Evolutionary conservation across 129 eudicot species (phyloP).

Genomic region (Escallonia herrerae): DNA sequence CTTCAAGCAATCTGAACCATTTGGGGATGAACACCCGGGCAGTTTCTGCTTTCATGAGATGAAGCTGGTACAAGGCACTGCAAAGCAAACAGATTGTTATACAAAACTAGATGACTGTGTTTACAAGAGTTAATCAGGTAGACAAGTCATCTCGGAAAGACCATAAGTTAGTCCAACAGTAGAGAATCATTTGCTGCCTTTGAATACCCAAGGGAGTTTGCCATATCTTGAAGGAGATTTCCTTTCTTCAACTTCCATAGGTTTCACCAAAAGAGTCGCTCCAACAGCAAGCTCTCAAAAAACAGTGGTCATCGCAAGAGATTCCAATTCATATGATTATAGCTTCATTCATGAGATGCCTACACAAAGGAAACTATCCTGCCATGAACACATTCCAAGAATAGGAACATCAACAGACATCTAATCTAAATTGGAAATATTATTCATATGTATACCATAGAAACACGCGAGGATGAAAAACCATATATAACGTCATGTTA

Average conservation of each 20-base stretch:
- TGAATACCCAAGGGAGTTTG: slow-evolving; percentile 86
- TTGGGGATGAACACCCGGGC: slow-evolving; percentile 81
- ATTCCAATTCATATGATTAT: neutral
- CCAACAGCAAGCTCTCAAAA: neutral
- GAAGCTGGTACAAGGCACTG: slow-evolving; percentile 94
- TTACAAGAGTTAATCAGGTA: too few species aligned
- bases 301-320: neutral
- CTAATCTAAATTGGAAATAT: too few species aligned
- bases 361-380: neutral
- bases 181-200: slow-evolving; percentile 57
- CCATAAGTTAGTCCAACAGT: too few species aligned
- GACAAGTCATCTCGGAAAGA: too few species aligned
- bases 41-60: slow-evolving; percentile 86
- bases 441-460: too few species aligned
- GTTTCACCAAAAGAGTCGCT: too few species aligned
- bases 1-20: slow-evolving; percentile 89
- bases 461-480: too few species aligned
- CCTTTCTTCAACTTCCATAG: slow-evolving; percentile 45
- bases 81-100: neutral
- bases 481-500: too few species aligned
- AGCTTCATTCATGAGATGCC: neutral
- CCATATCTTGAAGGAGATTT: slow-evolving; percentile 42
- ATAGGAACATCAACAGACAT: too few species aligned
- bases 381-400: too few species aligned
- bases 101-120: too few species aligned